phyloP scores from a whole-genome alignment of 2,329 filamentous ascomycete genomes.

The Lachnellula subtilissima region DNA sequence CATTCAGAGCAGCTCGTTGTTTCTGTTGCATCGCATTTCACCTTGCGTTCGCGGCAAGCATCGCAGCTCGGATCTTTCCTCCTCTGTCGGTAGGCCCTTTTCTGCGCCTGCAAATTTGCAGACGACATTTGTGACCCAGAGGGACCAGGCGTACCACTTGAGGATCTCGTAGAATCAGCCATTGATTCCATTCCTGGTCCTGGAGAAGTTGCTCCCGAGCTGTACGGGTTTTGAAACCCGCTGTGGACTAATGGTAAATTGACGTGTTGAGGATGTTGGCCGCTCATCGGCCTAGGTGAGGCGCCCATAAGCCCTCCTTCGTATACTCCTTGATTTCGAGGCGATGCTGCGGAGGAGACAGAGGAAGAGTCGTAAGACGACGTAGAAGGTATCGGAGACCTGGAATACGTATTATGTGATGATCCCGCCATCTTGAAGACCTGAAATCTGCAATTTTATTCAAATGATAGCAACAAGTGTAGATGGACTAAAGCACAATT shows the following conservation, averaged over 20 bases:
- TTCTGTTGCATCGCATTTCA: constrained; percentile 93
- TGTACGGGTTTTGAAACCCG: constrained; percentile 28
- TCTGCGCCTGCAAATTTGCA: constrained; percentile 66
- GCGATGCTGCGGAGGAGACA: constrained; percentile 57
- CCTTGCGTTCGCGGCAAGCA: constrained; percentile 82
- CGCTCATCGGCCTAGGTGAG: constrained; percentile 45
- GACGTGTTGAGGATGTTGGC: constrained; percentile 48
- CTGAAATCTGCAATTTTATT: constrained; percentile 17
- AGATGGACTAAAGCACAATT: constrained; percentile 15
- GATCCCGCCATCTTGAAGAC: constrained; percentile 46
- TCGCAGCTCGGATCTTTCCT: constrained; percentile 96
- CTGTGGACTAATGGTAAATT: constrained; percentile 40
- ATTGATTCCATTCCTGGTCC: constrained; percentile 52
- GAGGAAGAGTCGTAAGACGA: constrained; percentile 61
- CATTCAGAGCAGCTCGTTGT: constrained; percentile 96
- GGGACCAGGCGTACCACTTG: constrained; percentile 49
- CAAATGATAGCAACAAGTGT: constrained; percentile 13
- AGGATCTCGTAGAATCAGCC: constrained; percentile 55
- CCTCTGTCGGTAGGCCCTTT: constrained; percentile 88
- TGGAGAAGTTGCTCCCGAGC: constrained; percentile 26
- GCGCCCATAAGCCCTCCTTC: constrained; percentile 49
- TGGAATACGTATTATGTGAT: constrained; percentile 54
- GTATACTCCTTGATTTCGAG: constrained; percentile 49
- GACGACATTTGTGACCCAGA: constrained; percentile 32
- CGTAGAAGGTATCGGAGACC: constrained; percentile 57